These are phyloP conservation scores for Saccharomycopsis sp. DNA, from an alignment of 805 yeast species.

Conservation along the genomic window DNA sequence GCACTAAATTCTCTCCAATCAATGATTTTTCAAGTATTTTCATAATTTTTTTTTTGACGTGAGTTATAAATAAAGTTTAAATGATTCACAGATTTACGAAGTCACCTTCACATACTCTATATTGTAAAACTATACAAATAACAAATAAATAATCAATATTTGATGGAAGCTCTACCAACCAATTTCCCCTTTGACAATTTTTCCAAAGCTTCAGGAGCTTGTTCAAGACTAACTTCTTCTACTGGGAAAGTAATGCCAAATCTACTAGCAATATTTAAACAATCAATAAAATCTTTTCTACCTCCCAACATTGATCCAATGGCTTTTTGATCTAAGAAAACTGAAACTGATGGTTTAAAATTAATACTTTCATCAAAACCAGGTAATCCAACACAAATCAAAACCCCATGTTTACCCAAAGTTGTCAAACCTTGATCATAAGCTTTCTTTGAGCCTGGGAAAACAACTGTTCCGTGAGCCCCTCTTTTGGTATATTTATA, in stretches of 20 bases:
- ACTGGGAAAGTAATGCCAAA: slow-evolving; percentile 18
- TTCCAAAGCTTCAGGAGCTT: slow-evolving; percentile 15
- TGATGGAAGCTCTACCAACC: too few relatives aligned
- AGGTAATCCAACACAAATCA: slow-evolving; percentile 21
- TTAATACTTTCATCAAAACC: slow-evolving; percentile 11
- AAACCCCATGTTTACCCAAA: slow-evolving; percentile 19
- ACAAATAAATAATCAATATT: too few relatives aligned
- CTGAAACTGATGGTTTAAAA: slow-evolving; percentile 16
- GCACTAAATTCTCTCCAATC: too few relatives aligned
- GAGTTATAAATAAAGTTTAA: too few relatives aligned
- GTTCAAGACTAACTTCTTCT: slow-evolving; percentile 14
- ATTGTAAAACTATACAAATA: too few relatives aligned
- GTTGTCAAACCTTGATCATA: slow-evolving; percentile 18
- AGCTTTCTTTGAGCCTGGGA: slow-evolving; percentile 13
- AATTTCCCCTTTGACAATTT: slow-evolving; percentile 18
- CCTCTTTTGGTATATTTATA: slow-evolving; percentile 47
- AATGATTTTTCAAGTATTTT: too few relatives aligned
- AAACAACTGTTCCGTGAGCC: slow-evolving; percentile 50
- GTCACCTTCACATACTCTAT: too few relatives aligned
- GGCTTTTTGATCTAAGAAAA: slow-evolving; percentile 16
- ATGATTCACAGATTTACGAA: too few relatives aligned
- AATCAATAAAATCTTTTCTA: slow-evolving; percentile 20
- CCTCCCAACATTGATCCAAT: slow-evolving; percentile 22
- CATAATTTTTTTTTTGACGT: too few relatives aligned
- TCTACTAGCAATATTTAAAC: slow-evolving; percentile 20